Base-by-base conservation (phyloP, 495 filamentous ascomycete species). In the Aspergillus bridgeri region DNA sequence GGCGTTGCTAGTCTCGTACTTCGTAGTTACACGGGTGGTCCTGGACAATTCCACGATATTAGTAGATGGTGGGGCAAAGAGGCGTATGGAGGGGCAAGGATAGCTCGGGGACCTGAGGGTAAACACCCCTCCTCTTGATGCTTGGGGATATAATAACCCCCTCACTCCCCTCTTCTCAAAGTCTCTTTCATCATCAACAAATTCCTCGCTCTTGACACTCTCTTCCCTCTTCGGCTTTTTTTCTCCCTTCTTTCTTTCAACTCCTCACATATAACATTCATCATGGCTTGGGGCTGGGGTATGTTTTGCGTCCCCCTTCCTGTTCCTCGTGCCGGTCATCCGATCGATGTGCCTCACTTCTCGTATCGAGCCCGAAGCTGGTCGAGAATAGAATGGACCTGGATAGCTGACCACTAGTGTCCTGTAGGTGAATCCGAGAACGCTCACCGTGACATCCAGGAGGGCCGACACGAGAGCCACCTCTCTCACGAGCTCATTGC, bases 401-500 rank as follows among this genome's bases (percentile, higher is more conserved):
- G 19, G 7, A 42, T 25, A 6, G 51, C 49, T 59, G 53, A 59
- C 53, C 19, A n/a, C 33, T 15, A 19, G 17, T 43, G 9, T 44
- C 23, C 22, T 44, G 18, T 48, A 81, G 79, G 68, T 50, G 71
- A 80, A 61, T 74, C 76, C 57, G 74, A 84, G 49, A 60, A 82
- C 23, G 73, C 82, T 58, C 87, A 89, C 74, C 69, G 83, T 57
- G 57, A 86, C 65, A 75, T 89, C 66, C 86, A 90, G 74, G 70
- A 67, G 25, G 43, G 73, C 53, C 54, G 75, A 50, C 79, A 88
- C 77, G 65, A 90, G 71, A 77, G 80, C 66, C 80, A 83, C 67
- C 72, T 90, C 67, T 82, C 81, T 60, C 89, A 92, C 72, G 89
- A 92, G 73, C 67, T 89, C 42, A 65, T 91, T 53, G 88, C 86